Evolutionary conservation across 805 yeast genomes (phyloP).

Genomic region (Nakazawaea siamensis): DNA sequence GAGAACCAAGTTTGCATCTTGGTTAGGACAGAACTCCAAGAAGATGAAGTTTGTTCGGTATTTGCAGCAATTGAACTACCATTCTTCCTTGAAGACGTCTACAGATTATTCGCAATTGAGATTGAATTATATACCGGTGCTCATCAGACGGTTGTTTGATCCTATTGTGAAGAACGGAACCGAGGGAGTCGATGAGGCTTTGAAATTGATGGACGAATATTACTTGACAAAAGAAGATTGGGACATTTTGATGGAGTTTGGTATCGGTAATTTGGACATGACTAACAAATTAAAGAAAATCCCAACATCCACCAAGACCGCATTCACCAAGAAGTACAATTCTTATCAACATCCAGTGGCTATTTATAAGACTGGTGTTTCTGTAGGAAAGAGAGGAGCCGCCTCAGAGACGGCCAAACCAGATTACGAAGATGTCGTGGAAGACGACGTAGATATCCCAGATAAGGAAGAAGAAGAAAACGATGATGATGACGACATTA

Average conservation of each 20-base stretch:
- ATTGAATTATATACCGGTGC: constrained; percentile 62
- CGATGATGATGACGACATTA: constrained; percentile 41
- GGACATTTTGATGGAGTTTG: constrained; percentile 80
- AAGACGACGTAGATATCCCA: constrained; percentile 34
- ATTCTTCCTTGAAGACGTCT: constrained; percentile 71
- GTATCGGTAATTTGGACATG: constrained; percentile 50
- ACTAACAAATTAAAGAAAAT: constrained; percentile 47
- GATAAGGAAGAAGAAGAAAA: constrained; percentile 32
- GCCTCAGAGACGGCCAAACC: constrained; percentile 32
- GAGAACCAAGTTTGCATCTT: constrained; percentile 71
- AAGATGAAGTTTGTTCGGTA: constrained; percentile 67
- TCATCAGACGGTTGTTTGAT: constrained; percentile 44
- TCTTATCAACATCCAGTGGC: constrained; percentile 73
- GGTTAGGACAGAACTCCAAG: constrained; percentile 89
- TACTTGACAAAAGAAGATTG: constrained; percentile 87
- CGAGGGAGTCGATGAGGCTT: constrained; percentile 58
- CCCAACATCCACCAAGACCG: constrained; percentile 71
- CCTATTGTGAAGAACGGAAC: constrained; percentile 52
- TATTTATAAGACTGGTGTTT: constrained; percentile 64
- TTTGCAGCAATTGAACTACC: constrained; percentile 83
- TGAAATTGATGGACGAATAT: constrained; percentile 75
- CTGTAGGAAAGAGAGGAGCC: constrained; percentile 34
- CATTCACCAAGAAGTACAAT: constrained; percentile 84
- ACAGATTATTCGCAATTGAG: constrained; percentile 72
- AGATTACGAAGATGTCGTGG: constrained; percentile 65